Percentiles rank a stretch among this genome's conserved stretches.
These are phyloP conservation scores for Cucurbita pepo DNA, from an alignment of 306 rosid species.

Conservation along the genomic window DNA sequence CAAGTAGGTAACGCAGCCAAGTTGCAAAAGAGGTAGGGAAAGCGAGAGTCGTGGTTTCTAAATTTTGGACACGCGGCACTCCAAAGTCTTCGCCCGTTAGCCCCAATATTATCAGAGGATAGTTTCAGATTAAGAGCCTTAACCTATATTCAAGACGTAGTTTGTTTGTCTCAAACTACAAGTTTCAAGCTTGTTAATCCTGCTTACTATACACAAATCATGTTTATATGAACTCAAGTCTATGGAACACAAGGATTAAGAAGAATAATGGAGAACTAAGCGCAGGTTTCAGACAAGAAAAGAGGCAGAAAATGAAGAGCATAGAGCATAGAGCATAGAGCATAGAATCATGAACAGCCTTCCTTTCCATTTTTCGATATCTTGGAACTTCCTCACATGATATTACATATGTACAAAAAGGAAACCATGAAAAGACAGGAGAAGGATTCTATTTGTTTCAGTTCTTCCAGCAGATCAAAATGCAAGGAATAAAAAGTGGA, in stretches of 20 bases:
- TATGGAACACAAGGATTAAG: neutral
- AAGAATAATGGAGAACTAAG: neutral
- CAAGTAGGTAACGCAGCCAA: too few species aligned
- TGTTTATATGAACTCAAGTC: neutral
- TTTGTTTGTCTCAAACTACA: neutral
- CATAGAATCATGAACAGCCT: neutral
- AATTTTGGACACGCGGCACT: neutral
- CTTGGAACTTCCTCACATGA: neutral
- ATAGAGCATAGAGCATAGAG: neutral
- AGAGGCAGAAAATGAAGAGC: neutral
- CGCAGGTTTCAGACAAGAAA: neutral
- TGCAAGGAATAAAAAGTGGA: slow-evolving; percentile 1
- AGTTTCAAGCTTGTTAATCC: neutral
- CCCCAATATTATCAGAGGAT: neutral
- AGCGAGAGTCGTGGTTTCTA: too few species aligned
- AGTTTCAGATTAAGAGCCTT: neutral
- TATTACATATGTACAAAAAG: slow-evolving; percentile 5
- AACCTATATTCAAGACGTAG: neutral
- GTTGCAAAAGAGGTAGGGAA: too few species aligned
- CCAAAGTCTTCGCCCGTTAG: neutral
- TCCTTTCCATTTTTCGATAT: neutral
- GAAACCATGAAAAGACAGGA: slow-evolving; percentile 1
- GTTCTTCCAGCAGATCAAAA: slow-evolving; percentile 3
- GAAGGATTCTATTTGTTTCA: neutral
- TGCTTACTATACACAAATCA: neutral